Percentiles rank a stretch among this genome's conserved stretches.
These are phyloP conservation scores for Saccharomyces paradoxus DNA, from an alignment of 805 yeast genomes.

Conservation along the genomic window DNA sequence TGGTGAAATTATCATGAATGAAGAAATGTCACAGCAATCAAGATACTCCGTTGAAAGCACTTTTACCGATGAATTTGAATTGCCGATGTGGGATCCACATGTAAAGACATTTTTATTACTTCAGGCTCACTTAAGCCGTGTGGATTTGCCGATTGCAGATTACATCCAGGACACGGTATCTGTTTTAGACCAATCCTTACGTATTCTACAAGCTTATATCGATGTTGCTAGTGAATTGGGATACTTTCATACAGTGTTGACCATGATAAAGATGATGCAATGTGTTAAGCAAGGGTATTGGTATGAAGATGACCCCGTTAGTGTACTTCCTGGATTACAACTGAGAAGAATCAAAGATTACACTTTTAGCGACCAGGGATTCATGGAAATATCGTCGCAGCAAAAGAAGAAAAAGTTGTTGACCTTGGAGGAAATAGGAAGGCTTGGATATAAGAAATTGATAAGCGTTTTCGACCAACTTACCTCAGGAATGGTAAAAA, in stretches of 20 bases:
- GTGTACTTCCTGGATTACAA: conserved; percentile 33
- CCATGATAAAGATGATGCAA: conserved; percentile 64
- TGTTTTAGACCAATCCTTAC: conserved; percentile 86
- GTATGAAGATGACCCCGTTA: conserved; percentile 70
- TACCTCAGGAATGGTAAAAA: conserved; percentile 7
- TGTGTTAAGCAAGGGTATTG: conserved; percentile 83
- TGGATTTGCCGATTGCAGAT: conserved; percentile 88
- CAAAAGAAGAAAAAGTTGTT: conserved; percentile 10
- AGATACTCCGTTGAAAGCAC: conserved; percentile 57
- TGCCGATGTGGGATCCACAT: conserved; percentile 76
- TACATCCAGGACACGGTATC: conserved; percentile 89
- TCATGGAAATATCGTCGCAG: not conserved
- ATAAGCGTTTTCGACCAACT: conserved; percentile 8
- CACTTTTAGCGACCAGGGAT: conserved; percentile 19
- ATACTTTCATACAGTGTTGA: conserved; percentile 50
- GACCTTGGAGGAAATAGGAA: conserved; percentile 38
- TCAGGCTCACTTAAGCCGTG: conserved; percentile 76
- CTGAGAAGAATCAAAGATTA: conserved; percentile 26
- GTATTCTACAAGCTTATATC: conserved; percentile 85
- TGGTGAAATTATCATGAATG: conserved; percentile 81
- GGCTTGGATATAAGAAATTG: conserved; percentile 30
- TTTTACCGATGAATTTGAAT: conserved; percentile 46
- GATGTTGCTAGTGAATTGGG: conserved; percentile 87
- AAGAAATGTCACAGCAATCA: conserved; percentile 70
- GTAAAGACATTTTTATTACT: conserved; percentile 70